Conservation (phyloP, 2,329 filamentous ascomycete species). For the Falciphora oryzae region DNA sequence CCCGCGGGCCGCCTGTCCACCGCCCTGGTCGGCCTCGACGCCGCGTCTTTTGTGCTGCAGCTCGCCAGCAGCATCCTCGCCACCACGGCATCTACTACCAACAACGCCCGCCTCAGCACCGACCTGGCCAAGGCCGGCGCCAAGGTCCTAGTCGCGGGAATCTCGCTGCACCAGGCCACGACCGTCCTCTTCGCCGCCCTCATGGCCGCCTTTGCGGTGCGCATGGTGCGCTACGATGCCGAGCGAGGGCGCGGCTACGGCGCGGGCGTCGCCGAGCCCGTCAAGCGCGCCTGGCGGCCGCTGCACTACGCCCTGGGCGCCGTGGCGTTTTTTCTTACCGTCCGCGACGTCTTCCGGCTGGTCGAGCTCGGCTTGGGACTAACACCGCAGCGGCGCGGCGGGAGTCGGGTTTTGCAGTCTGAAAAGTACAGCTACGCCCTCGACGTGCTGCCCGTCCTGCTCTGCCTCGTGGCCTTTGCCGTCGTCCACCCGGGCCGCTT, state of each 20-base stretch:
- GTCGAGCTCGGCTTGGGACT: conserved; percentile 38
- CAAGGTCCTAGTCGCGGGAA: conserved; percentile 33
- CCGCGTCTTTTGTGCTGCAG: conserved; percentile 42
- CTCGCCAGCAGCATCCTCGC: conserved; percentile 30
- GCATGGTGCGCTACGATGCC: conserved; percentile 15
- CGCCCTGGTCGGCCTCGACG: conserved; percentile 41
- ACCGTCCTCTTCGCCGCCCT: conserved; percentile 31
- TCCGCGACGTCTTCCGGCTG: conserved; percentile 56
- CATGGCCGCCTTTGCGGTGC: conserved; percentile 29
- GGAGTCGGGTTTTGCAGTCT: conserved; percentile 36
- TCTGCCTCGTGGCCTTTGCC: conserved; percentile 36
- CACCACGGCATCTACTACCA: conserved; percentile 8
- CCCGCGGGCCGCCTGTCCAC: conserved; percentile 32
- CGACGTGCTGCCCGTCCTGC: conserved; percentile 51
- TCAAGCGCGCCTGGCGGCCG: conserved; percentile 25
- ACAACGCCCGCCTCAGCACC: conserved; percentile 17
- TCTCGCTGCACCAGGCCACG: conserved; percentile 31
- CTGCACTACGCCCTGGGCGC: conserved; percentile 29
- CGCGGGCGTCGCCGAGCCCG: neutral
- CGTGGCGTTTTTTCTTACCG: conserved; percentile 18
- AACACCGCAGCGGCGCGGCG: conserved; percentile 28
- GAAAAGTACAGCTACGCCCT: conserved; percentile 46
- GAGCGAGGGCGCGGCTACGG: conserved; percentile 13
- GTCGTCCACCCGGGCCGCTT: conserved; percentile 41
- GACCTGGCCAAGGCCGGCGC: conserved; percentile 22